Evolutionary conservation across 75 land plant species (phyloP).

Genomic region (Gnetum montanum): DNA sequence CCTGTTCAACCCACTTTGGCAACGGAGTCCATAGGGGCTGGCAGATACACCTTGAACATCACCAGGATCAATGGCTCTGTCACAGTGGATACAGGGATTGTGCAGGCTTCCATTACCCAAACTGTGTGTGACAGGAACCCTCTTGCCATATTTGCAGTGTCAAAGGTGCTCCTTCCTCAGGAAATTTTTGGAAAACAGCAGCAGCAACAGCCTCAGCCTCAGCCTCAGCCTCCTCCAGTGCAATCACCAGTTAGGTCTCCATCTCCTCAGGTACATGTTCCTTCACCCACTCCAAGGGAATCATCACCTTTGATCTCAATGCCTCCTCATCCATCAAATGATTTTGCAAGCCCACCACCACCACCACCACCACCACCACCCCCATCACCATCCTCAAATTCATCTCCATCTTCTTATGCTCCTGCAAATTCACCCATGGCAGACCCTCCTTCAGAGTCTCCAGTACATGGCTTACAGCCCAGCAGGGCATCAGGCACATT

Average conservation of each 20-base stretch:
- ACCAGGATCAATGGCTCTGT: constrained; percentile 14
- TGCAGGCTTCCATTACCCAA: constrained; percentile 8
- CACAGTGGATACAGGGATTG: constrained; percentile 13
- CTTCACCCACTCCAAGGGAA: constrained; percentile 5
- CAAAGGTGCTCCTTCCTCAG: constrained; percentile 21
- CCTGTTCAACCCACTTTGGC: constrained; percentile 18
- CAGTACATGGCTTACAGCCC: not conserved
- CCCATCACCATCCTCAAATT: not conserved
- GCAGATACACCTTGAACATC: constrained; percentile 10
- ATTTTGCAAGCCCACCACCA: not conserved
- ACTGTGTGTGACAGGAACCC: constrained; percentile 18
- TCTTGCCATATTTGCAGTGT: constrained; percentile 11
- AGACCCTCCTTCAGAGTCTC: not conserved
- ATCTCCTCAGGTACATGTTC: constrained; percentile 1
- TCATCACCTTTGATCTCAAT: constrained; percentile 1
- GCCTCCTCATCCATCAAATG: constrained; percentile 2
- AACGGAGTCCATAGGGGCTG: constrained; percentile 12
- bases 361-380: not conserved
- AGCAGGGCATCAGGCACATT: not conserved
- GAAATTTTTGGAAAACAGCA: constrained; percentile 3
- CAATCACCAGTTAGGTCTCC: not conserved
- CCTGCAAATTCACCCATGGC: not conserved
- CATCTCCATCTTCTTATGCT: not conserved
- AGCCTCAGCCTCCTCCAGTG: not conserved
- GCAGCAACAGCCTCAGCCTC: not conserved